Evolutionary conservation across 306 rosid genomes (phyloP), one percentile per base, ranked within the genome.

Genomic region (Quercus cerris): DNA sequence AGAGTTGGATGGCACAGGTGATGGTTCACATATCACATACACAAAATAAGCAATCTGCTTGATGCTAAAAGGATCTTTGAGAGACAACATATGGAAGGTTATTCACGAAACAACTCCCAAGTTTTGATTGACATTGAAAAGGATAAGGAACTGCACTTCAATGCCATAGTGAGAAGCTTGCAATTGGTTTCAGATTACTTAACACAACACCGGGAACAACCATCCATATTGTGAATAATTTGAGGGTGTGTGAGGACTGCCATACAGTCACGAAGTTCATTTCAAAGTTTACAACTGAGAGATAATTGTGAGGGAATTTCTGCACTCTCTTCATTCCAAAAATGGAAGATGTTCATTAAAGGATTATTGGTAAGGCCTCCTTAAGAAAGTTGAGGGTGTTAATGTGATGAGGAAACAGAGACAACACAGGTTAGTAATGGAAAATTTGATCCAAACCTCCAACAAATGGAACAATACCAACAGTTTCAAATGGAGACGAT

Each of bases 221-320:
- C 18, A 80, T 91, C 58, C 85, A 67, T 17, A 79, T 90, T 20
- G 83, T 85, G 80, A 87, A 90, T 79, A 90, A 87, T 77, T 81
- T 88, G 70, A 83, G 92, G 89, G 90, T 88, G 52, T 90, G 92
- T 85, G 89, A 85, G 74, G 94, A 88, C 74, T 90, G 92, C 77
- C 91, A 90, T 75, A 77, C 85, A 70, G 90, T 91, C 6, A 78
- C 78, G 35, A 88, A 90, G 88, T 84, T 87, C 56, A 81, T 85
- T 51, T 90, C 92, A 62, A 82, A 77, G 70, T 84, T 49, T 87
- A 83, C 78, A 46, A 80, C 55, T 75, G 91, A 6, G 75, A 87
- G 27, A 85, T 90, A 31, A 82, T 83, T 59, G 86, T 80, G 82
- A 86, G 92, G 84, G 94, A 90, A 62, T 88, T 88, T 1, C 86